Evolutionary conservation across 108 stramenopile species (phyloP).

Genomic region (Nitzschia inconspicua): DNA sequence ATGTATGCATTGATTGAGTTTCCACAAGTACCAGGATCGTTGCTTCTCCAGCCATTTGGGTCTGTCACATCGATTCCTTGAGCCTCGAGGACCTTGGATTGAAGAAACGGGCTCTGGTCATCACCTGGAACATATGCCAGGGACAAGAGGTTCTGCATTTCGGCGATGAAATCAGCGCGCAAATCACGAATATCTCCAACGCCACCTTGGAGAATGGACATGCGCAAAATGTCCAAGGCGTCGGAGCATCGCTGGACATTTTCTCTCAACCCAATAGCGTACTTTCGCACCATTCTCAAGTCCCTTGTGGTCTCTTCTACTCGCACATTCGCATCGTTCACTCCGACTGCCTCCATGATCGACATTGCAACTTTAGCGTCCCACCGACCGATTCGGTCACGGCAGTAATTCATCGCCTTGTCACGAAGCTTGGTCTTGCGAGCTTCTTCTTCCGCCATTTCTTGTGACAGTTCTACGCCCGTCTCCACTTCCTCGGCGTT

Average conservation of each 20-base stretch:
- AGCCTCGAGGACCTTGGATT: background rate
- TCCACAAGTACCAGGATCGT: constrained; percentile 26
- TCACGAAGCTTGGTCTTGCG: constrained; percentile 6
- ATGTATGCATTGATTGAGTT: constrained; percentile 24
- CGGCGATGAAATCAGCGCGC: constrained; percentile 14
- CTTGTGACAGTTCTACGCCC: constrained; percentile 32
- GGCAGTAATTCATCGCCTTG: constrained; percentile 39
- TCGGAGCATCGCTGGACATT: constrained; percentile 59
- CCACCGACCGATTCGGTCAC: constrained; percentile 69
- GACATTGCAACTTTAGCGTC: constrained; percentile 57
- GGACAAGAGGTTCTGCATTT: constrained; percentile 26
- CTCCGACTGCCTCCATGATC: constrained; percentile 75
- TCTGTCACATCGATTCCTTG: constrained; percentile 23
- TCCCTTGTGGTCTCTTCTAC: constrained; percentile 80
- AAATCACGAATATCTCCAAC: constrained; percentile 22
- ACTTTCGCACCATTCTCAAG: constrained; percentile 65
- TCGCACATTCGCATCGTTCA: constrained; percentile 69
- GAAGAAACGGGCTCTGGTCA: background rate
- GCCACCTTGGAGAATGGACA: constrained; percentile 11
- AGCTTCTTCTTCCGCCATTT: constrained; percentile 4
- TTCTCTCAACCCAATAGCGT: constrained; percentile 70
- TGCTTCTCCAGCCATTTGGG: constrained; percentile 18
- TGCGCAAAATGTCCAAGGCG: constrained; percentile 47
- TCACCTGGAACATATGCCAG: constrained; percentile 6
- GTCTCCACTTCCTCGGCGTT: constrained; percentile 25